Percentiles rank a stretch among this genome's conserved stretches.
Evolutionary conservation across 176 grass and related monocot species (phyloP).

Genomic region (Miscanthus lutarioriparius): DNA sequence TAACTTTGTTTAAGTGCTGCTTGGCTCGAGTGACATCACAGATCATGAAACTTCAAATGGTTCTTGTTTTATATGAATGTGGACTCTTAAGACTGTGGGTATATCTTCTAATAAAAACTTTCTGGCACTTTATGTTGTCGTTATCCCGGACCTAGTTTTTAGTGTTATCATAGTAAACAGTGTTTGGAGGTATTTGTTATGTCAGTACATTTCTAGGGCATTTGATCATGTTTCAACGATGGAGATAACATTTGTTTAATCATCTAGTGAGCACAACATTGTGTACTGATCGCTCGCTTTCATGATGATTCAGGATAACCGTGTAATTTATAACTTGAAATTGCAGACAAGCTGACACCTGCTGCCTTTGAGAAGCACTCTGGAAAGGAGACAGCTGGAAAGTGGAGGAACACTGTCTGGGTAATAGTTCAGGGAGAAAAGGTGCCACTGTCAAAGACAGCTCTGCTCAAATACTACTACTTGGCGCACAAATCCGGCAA

Average conservation of each 20-base stretch:
- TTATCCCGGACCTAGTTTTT: background rate
- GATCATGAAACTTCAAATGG: background rate
- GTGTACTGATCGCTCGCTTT: background rate
- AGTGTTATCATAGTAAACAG: background rate
- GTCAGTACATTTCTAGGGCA: conserved; percentile 4
- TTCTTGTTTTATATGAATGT: conserved; percentile 20
- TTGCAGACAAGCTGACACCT: conserved; percentile 86
- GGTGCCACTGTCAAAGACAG: conserved; percentile 75
- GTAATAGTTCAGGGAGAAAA: conserved; percentile 89
- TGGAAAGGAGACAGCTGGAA: conserved; percentile 78
- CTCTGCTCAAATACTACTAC: conserved; percentile 83
- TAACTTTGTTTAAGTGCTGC: conserved; percentile 18
- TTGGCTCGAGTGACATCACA: conserved; percentile 29
- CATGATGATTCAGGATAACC: background rate
- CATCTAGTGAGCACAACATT: background rate
- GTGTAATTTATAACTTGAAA: conserved; percentile 16
- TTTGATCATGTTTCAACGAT: background rate
- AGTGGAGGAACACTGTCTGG: conserved; percentile 98
- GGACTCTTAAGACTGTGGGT: background rate
- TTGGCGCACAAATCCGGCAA: conserved; percentile 57
- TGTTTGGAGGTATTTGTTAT: background rate
- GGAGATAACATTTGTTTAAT: background rate
- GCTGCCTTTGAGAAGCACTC: conserved; percentile 98
- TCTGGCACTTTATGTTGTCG: background rate
- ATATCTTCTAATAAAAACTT: conserved; percentile 9